Evolutionary conservation across 1,139 yeast species (phyloP), one percentile per base, ranked within the genome.

Genomic region (Debaryomyces coudertii): DNA sequence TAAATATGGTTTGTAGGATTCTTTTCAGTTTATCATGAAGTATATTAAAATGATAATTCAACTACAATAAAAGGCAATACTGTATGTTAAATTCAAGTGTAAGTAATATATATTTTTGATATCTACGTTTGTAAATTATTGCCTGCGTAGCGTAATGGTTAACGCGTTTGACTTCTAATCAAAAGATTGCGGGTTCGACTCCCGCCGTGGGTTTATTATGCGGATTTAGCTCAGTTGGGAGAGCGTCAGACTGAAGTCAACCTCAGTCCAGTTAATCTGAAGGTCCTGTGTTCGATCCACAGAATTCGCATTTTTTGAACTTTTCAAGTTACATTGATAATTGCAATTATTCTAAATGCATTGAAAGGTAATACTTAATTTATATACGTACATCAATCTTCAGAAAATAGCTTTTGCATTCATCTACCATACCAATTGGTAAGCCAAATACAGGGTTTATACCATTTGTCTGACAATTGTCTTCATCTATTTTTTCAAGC

Each of bases 211-310:
- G 65, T 61, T 57, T 42, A 16, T 35, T 16, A 15, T 43, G 48
- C 47, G 49, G 49, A 34, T 73, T 82, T 82, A 82, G 88, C 89
- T 83, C 89, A 83, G 87, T 80, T 79, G 88, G 89, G 89, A 83
- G 89, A 83, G 89, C 90, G 89, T 80, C 86, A 82, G 89, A 83
- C 88, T 83, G 88, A 83, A 83, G 88, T 53, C 27, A 51, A 65
- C 67, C 61, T 63, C 60, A 58, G 69, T 63, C 66, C 58, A 62
- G 61, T 60, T 58, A 57, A 84, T 85, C 90, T 85, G 88, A 79
- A 85, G 78, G 79, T 73, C 78, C 75, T 73, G 79, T 73, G 79
- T 73, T 73, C 79, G 78, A 73, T 73, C 79, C 79, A 73, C 79
- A 71, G 75, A 71, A 69, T 66, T 70, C 73, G 76, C 76, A 71